phyloP scores from a whole-genome alignment of 495 filamentous ascomycete genomes.

The Neurospora tetrasperma region DNA sequence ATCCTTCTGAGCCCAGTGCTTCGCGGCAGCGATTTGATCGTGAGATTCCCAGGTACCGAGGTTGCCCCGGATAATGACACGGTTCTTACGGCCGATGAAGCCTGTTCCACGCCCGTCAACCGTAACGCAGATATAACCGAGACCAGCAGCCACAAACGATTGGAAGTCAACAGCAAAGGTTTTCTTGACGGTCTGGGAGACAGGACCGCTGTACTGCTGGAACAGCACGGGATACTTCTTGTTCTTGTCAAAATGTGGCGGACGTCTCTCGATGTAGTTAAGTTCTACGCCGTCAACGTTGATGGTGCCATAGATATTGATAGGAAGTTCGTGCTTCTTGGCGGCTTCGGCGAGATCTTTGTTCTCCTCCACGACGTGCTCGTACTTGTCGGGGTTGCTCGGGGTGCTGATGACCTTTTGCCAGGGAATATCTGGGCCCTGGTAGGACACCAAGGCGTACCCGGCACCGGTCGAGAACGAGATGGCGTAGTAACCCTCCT shows the following conservation, averaged over 20 bases:
- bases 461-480: conserved; percentile 76
- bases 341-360: conserved; percentile 53
- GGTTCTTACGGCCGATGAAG: conserved; percentile 73
- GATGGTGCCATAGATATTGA: conserved; percentile 75
- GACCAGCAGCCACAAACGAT: conserved; percentile 69
- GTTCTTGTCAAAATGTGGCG: conserved; percentile 76
- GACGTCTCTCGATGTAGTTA: conserved; percentile 81
- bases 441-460: conserved; percentile 72
- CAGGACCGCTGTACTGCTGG: conserved; percentile 83
- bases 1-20: conserved; percentile 69
- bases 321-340: conserved; percentile 68
- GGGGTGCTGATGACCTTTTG: conserved; percentile 84
- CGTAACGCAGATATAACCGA: conserved; percentile 94
- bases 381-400: conserved; percentile 50
- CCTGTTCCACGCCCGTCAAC: conserved; percentile 92
- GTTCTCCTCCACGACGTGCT: conserved; percentile 71
- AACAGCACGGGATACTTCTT: conserved; percentile 92
- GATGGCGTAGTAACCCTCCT: conserved; percentile 72
- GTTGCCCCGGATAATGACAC: conserved; percentile 71
- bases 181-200: conserved; percentile 77
- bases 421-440: conserved; percentile 80
- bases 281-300: conserved; percentile 60
- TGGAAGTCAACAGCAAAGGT: conserved; percentile 82
- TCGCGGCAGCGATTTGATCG: conserved; percentile 87
- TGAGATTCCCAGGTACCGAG: conserved; percentile 75